These are phyloP conservation scores for Ambrosia artemisiifolia DNA, from an alignment of 129 eudicot species.

Conservation along the genomic window DNA sequence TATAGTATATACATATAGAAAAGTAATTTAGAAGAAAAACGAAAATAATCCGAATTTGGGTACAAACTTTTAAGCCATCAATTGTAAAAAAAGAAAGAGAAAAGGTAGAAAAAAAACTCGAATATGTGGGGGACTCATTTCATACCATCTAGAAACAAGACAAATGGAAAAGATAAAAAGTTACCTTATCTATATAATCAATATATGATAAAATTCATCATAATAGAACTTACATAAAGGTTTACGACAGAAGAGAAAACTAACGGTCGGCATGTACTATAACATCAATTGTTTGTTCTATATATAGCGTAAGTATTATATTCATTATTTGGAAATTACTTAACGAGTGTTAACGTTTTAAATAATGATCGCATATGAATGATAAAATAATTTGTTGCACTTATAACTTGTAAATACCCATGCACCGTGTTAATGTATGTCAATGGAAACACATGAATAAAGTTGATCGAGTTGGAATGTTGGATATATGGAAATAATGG, in stretches of 20 bases:
- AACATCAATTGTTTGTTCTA: too few relatives aligned
- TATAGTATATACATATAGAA: slow-evolving; percentile 11
- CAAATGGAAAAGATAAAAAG: background rate
- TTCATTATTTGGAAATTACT: too few relatives aligned
- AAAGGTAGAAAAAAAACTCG: slow-evolving; percentile 30
- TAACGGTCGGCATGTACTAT: too few relatives aligned
- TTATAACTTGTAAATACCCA: too few relatives aligned
- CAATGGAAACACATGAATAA: too few relatives aligned
- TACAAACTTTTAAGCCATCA: slow-evolving; percentile 25
- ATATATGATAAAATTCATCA: background rate
- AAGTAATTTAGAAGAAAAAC: slow-evolving; percentile 17
- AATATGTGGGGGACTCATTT: slow-evolving; percentile 24
- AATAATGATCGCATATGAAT: too few relatives aligned
- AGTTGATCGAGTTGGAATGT: too few relatives aligned
- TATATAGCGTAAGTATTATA: too few relatives aligned
- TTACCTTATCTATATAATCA: background rate
- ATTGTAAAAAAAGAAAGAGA: slow-evolving; percentile 19
- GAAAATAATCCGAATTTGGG: slow-evolving; percentile 10
- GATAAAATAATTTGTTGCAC: too few relatives aligned
- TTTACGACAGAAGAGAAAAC: background rate
- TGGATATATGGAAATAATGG: too few relatives aligned
- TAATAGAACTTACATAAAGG: background rate
- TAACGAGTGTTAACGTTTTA: too few relatives aligned
- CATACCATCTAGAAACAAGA: slow-evolving; percentile 19
- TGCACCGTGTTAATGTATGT: too few relatives aligned